Percentiles rank a stretch among this genome's conserved stretches.
These are phyloP conservation scores for Sonneratia alba DNA, from an alignment of 345 rosid species.

Conservation along the genomic window DNA sequence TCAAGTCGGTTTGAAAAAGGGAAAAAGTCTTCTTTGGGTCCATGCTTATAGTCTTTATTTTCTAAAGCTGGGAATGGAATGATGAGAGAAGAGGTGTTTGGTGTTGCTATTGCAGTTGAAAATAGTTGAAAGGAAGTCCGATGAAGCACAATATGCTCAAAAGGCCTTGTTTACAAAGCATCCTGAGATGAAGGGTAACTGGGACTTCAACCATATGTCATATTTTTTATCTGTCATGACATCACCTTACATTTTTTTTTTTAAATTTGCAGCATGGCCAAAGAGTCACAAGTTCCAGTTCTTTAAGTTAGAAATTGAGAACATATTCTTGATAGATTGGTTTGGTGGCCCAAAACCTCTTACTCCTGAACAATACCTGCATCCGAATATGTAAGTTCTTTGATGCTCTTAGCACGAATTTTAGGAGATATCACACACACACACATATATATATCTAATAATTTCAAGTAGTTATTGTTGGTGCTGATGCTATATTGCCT, in stretches of 20 bases:
- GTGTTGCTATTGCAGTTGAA: slow-evolving; percentile 32
- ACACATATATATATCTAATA: neutral
- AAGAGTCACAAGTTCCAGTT: slow-evolving; percentile 51
- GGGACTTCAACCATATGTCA: neutral
- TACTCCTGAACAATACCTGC: slow-evolving; percentile 69
- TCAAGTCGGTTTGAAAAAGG: neutral
- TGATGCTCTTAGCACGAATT: neutral
- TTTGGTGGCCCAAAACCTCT: slow-evolving; percentile 87
- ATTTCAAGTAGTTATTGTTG: neutral
- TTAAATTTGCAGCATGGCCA: slow-evolving; percentile 66
- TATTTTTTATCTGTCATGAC: neutral
- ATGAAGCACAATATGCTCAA: slow-evolving; percentile 51
- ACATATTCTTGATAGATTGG: slow-evolving; percentile 82
- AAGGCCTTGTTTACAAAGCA: slow-evolving; percentile 66
- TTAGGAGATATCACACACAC: neutral
- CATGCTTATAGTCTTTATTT: neutral
- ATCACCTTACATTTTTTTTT: neutral
- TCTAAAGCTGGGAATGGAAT: neutral
- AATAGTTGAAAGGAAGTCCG: slow-evolving; percentile 29
- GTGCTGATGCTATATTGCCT: neutral
- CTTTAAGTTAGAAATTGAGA: slow-evolving; percentile 59
- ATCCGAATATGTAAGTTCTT: slow-evolving; percentile 41
- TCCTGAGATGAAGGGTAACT: slow-evolving; percentile 79
- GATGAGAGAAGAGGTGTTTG: slow-evolving; percentile 1
- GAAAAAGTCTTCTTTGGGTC: neutral